Evolutionary conservation across 257 asterid genomes (phyloP), one percentile per base, ranked within the genome.

Genomic region (Leonotis leonurus): DNA sequence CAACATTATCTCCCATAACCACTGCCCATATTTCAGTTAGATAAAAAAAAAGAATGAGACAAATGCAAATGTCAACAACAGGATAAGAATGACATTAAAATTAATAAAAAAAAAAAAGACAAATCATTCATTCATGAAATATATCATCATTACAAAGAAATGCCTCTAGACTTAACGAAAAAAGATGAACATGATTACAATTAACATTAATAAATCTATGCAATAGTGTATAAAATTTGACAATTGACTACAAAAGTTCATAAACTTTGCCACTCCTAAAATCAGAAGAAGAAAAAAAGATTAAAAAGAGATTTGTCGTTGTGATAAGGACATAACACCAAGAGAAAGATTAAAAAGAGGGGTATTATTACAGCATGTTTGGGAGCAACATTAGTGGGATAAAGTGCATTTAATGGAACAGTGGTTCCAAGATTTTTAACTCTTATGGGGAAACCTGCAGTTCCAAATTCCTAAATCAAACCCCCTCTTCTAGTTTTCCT

Each of bases 281-380:
- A n/a, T n/a, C n/a, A n/a, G n/a, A n/a, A n/a, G n/a, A n/a, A n/a
- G n/a, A 35, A 8, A 35, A 35, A 8, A 35, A 1, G 10, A 35
- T 35, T 5, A 33, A 35, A 8, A 8, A 11, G 12, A 22, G 32
- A 11, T 16, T 24, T 50, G 45, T 70, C 51, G 43, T 36, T 72
- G 29, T 35, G 80, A 78, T 48, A 72, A 46, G 11, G 84, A 79
- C 81, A 16, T 36, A 40, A 27, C 70, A 79, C 81, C 84, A 52
- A 69, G 8, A 69, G 3, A 1, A 8, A 16, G 5, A 55, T 55
- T 18, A 33, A 11, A 56, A 45, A 45, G 16, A 56, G 3, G 17
- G 41, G 17, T 48, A 64, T 65, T 27, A 49, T 50, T 68, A 60
- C 65, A 51, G 63, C 52, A 60, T 48, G 45, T 51, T 56, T 40